Base-by-base conservation (phyloP, 1,284 basidiomycete species). In the Trichosporon sp. region DNA sequence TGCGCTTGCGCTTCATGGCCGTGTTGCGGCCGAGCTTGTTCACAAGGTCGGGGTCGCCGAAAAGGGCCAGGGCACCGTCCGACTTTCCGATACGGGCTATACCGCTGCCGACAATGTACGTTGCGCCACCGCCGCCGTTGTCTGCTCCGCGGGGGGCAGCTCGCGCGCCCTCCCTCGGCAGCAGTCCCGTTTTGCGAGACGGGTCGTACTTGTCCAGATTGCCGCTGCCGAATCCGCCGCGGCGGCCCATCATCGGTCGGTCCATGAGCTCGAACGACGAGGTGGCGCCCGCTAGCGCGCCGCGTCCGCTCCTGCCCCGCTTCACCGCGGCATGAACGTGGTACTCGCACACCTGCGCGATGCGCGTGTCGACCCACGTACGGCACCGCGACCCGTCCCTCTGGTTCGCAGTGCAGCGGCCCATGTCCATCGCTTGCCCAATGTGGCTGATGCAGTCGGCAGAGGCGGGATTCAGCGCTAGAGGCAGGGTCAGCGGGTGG, bases 401-500 rank as follows among this genome's bases (percentile, higher is more conserved):
- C 79, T 90, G 91, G 54, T 87, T 80, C 4, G 92, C 93, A 1
- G 85, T 86, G 80, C 96, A 99, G 84, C 90, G 89, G 0, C 93
- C 92, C 1, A 98, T 87, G 81, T 98, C 94, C 38, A 87, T 88
- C 2, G 94, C 88, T n/a, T 90, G 88, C 0, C 96, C 96, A 66
- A 99, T 90, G 43, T 93, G 86, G n/a, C 90, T 87, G 64, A 97
- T 90, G 2, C 92, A 91, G 2, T 89, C 88, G 0, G 89, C 90
- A 0, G 90, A 92, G 65, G 91, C 89, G 0, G 96, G 96, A 0
- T 93, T 96, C 65, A 99, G 83, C 0, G 93, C 93, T 5, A 98
- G 88, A 31, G 95, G 89, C 75, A 96, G 94, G 54, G 88, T 88
- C 12, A 88, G 87, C 2, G 91, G 91, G 83, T 92, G 91, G 0